Evolutionary conservation across 78 protist genomes (phyloP).

Genomic region (Chrysochromulina parva): DNA sequence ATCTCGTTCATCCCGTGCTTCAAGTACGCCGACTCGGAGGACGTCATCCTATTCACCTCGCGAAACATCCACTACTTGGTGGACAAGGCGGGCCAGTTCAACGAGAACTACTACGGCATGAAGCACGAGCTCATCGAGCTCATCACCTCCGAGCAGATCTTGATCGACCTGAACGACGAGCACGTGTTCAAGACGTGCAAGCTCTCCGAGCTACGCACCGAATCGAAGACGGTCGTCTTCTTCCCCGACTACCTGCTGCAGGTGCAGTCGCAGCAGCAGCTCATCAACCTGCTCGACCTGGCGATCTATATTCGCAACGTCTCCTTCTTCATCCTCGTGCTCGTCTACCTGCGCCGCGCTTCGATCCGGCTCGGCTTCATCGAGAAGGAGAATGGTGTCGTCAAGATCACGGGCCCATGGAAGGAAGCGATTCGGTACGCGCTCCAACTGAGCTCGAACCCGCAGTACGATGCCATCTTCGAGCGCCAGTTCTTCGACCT

Average conservation of each 20-base stretch:
- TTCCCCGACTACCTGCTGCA: conserved; percentile 6
- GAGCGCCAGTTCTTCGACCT: conserved; percentile 15
- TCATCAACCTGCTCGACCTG: conserved; percentile 22
- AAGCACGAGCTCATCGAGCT: conserved; percentile 21
- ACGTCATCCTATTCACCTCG: conserved; percentile 17
- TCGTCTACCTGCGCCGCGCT: conserved; percentile 1
- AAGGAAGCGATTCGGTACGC: not conserved
- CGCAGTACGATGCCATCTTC: conserved; percentile 22
- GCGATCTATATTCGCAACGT: conserved; percentile 21
- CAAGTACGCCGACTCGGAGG: conserved; percentile 19
- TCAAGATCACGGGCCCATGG: conserved; percentile 11
- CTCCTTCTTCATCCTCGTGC: conserved; percentile 23
- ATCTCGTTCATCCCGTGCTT: conserved; percentile 25
- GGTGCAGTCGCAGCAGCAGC: conserved; percentile 7
- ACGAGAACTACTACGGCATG: conserved; percentile 11
- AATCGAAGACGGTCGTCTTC: conserved; percentile 19
- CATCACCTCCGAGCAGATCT: conserved; percentile 10
- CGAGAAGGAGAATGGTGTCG: not conserved
- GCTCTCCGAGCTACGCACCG: conserved; percentile 20
- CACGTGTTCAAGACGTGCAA: conserved; percentile 10
- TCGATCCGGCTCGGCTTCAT: not conserved
- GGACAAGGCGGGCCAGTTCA: conserved; percentile 7
- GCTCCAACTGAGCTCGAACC: not conserved
- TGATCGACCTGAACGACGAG: conserved; percentile 23
- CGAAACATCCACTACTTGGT: conserved; percentile 10